Conservation (phyloP, 1,284 basidiomycete genomes). For the Ganoderma sp. region DNA sequence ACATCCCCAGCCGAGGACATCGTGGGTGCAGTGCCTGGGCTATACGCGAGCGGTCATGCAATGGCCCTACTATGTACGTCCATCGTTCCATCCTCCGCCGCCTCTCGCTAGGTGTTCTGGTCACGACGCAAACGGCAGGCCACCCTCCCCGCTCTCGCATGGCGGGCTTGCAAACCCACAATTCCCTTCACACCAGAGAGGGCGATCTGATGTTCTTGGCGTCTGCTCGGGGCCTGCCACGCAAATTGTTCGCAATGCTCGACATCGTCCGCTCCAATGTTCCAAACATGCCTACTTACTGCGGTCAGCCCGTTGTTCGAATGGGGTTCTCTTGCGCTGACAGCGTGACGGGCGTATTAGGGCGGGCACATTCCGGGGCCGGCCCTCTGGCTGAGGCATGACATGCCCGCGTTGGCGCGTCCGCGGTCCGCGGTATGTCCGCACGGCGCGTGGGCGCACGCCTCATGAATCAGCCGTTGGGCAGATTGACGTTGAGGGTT, state of each 20-base stretch:
- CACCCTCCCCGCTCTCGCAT: neutral
- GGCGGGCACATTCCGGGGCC: constrained; percentile 6
- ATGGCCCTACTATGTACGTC: neutral
- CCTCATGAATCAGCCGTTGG: constrained; percentile 6
- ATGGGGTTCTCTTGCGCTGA: neutral
- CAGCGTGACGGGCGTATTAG: neutral
- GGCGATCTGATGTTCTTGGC: neutral
- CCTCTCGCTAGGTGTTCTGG: neutral
- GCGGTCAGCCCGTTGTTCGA: neutral
- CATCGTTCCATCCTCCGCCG: neutral
- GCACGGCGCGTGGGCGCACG: neutral
- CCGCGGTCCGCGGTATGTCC: constrained; percentile 5
- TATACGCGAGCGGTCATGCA: neutral
- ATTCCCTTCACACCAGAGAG: neutral
- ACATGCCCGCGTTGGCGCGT: neutral
- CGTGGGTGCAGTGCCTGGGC: neutral
- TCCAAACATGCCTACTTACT: neutral
- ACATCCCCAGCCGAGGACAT: neutral
- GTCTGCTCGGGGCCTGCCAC: neutral
- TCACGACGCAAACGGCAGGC: neutral
- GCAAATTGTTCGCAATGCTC: neutral
- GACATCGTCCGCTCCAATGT: neutral
- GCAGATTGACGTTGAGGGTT: constrained; percentile 6
- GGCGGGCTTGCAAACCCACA: neutral
- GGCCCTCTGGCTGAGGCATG: neutral